Evolutionary conservation across 495 filamentous ascomycete species (phyloP), one percentile per base, ranked within the genome.

Genomic region (Aspergillus sclerotiicarbonarius): DNA sequence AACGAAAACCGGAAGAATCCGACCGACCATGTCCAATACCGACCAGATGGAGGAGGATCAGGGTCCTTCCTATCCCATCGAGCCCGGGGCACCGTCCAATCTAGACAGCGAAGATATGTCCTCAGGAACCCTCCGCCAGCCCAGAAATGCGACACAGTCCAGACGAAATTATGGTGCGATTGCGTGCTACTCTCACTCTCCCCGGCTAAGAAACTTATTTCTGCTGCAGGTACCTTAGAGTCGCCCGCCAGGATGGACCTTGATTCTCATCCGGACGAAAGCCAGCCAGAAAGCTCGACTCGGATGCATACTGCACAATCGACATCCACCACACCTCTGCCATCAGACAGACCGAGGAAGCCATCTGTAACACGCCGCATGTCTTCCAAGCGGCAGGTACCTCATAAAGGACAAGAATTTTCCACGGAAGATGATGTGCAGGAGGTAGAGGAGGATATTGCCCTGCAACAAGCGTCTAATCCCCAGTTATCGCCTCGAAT

Each of bases 371-470:
- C 82, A 44, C 87, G 90, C 52, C 83, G 90, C 48, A 79, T 85
- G 60, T 90, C 91, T 30, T 88, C 88, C n/a, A 87, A 85, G 62
- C 80, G 85, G 8, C 80, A 84, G 57, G 80, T 82, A 15, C 91
- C 90, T 16, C 85, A 92, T 62, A 87, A 87, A 60, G 89, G 91
- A 13, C 90, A 91, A 67, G 84, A 90, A 60, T 99, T 97, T 71
- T 96, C 92, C 8, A 92, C 90, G 19, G 94, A 99, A 64, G 94
- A 99, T 71, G 91, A 90, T 69, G 81, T 87, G 20, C 79, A 83
- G 47, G 94, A 99, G 71, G 85, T 96, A 25, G 89, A 94, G 66
- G 71, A 78, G 50, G 76, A 82, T 51, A 66, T 75, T 45, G 72
- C 70, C 9, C 61, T 71, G 35, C 67, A 76, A 51, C 69, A 75